Evolutionary conservation across 1,139 yeast genomes (phyloP).

Genomic region (Arxiozyma bovina): DNA sequence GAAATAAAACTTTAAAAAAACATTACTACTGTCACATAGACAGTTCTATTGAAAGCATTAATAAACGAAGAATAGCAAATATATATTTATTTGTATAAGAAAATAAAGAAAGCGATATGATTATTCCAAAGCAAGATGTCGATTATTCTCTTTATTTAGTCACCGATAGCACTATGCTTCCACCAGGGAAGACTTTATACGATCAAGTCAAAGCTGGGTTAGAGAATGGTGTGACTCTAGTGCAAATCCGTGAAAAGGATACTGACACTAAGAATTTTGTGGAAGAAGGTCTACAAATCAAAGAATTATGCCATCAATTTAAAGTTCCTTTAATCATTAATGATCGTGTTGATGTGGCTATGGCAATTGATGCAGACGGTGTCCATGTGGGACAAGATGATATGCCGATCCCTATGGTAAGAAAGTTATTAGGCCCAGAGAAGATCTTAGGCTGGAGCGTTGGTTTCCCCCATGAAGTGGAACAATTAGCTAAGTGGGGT

Average conservation of each 20-base stretch:
- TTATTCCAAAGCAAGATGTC: constrained; percentile 24
- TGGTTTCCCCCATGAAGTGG: constrained; percentile 49
- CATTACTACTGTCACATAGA: not conserved
- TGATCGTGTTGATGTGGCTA: constrained; percentile 82
- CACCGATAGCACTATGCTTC: constrained; percentile 73
- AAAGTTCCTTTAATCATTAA: constrained; percentile 77
- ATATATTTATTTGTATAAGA: not conserved
- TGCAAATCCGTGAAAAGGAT: constrained; percentile 77
- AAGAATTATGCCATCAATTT: constrained; percentile 47
- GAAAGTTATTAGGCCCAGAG: constrained; percentile 58
- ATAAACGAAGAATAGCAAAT: not conserved
- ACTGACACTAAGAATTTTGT: constrained; percentile 63
- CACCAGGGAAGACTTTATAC: constrained; percentile 49
- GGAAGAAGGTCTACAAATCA: constrained; percentile 51
- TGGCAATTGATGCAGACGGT: constrained; percentile 86
- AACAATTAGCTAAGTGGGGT: constrained; percentile 43
- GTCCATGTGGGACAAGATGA: constrained; percentile 94
- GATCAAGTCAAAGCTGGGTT: constrained; percentile 57
- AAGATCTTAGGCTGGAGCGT: constrained; percentile 80
- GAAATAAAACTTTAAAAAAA: too few species aligned
- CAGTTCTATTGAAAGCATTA: too few species aligned
- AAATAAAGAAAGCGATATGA: constrained; percentile 6
- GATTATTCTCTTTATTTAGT: constrained; percentile 71
- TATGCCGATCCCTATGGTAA: constrained; percentile 55
- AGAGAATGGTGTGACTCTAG: constrained; percentile 65